Conservation (phyloP, 108 stramenopile genomes). For the Fragilariopsis cylindrus region DNA sequence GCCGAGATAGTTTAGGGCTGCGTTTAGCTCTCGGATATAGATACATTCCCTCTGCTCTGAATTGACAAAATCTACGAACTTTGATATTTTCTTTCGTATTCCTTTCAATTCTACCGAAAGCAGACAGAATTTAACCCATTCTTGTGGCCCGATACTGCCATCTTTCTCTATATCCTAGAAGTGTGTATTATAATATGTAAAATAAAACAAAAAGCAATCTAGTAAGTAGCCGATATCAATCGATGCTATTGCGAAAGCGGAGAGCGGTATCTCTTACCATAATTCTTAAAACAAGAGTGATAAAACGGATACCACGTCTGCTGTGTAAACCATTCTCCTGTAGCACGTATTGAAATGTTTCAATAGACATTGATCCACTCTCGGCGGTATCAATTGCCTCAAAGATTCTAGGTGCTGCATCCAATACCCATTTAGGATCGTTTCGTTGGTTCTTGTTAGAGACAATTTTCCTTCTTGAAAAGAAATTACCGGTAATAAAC, state of each 20-base stretch:
- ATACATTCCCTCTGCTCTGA: slow-evolving; percentile 21
- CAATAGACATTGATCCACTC: neutral
- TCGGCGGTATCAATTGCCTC: neutral
- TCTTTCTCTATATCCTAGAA: slow-evolving; percentile 23
- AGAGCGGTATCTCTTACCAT: neutral
- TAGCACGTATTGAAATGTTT: neutral
- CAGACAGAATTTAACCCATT: slow-evolving; percentile 26
- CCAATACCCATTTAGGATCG: neutral
- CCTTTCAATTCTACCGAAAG: neutral
- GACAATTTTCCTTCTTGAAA: neutral
- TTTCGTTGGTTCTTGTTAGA: neutral
- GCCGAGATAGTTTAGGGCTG: slow-evolving; percentile 33
- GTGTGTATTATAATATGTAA: neutral
- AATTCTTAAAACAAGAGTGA: slow-evolving; percentile 5
- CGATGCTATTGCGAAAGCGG: neutral
- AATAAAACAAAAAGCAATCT: too few relatives aligned
- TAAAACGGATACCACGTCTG: neutral
- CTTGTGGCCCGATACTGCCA: slow-evolving; percentile 19
- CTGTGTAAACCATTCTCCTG: neutral
- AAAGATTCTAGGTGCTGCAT: neutral
- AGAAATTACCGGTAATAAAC: neutral
- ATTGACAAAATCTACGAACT: slow-evolving; percentile 44
- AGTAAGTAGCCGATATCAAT: neutral
- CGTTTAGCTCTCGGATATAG: slow-evolving; percentile 31
- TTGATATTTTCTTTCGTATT: slow-evolving; percentile 22